phyloP scores from a whole-genome alignment of 78 protist species.

The Monocercomonoides exilis region DNA sequence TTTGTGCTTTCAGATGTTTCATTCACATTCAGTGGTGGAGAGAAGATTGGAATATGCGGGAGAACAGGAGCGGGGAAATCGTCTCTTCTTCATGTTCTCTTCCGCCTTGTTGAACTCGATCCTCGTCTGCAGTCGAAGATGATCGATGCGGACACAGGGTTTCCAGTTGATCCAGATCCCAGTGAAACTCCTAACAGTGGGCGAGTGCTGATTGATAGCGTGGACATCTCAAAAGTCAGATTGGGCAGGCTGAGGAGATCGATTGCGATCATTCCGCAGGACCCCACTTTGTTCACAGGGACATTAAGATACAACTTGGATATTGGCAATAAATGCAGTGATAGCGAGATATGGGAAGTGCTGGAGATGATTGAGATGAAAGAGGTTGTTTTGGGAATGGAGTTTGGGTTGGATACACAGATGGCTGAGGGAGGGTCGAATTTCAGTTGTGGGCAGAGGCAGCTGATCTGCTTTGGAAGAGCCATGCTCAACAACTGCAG shows the following conservation, averaged over 20 bases:
- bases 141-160: not conserved
- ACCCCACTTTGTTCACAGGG: constrained; percentile 70
- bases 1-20: not conserved
- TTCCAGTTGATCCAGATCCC: not conserved
- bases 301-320: constrained; percentile 78
- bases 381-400: not conserved
- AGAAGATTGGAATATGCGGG: not conserved
- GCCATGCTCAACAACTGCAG: constrained; percentile 52
- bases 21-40: not conserved
- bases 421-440: constrained; percentile 53
- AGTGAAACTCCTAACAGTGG: constrained; percentile 20
- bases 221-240: constrained; percentile 44
- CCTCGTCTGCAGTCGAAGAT: not conserved
- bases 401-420: not conserved
- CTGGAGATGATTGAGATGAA: constrained; percentile 50
- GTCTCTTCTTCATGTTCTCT: constrained; percentile 9
- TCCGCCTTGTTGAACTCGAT: not conserved
- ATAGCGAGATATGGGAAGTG: constrained; percentile 49
- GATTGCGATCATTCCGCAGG: constrained; percentile 85
- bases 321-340: constrained; percentile 53
- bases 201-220: constrained; percentile 37
- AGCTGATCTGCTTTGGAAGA: constrained; percentile 80
- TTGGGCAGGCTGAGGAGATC: constrained; percentile 49
- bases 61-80: constrained; percentile 39
- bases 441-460: constrained; percentile 79